Evolutionary conservation across 345 rosid species (phyloP).

Genomic region (Litchi chinensis): DNA sequence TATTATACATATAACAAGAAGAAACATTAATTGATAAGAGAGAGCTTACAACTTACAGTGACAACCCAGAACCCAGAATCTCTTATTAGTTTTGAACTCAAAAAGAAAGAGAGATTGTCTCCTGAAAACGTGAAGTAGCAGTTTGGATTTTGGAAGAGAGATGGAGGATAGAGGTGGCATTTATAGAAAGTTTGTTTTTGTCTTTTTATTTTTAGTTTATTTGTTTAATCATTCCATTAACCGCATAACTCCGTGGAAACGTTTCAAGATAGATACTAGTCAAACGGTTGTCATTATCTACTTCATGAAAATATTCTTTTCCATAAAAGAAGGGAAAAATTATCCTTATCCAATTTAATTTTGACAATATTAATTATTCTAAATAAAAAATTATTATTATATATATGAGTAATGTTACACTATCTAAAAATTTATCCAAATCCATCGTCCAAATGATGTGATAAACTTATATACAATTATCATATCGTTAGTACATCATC

Average conservation of each 20-base stretch:
- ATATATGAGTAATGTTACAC: too few species aligned
- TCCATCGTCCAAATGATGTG: too few species aligned
- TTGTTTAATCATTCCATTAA: background rate
- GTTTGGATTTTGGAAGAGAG: background rate
- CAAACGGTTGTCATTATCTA: too few species aligned
- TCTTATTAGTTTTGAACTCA: too few species aligned
- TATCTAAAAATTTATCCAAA: too few species aligned
- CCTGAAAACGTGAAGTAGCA: background rate
- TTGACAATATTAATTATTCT: too few species aligned
- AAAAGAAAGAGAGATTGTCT: background rate
- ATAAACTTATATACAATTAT: too few species aligned
- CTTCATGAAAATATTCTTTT: too few species aligned
- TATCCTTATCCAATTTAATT: too few species aligned
- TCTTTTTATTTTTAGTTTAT: background rate
- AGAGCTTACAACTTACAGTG: background rate
- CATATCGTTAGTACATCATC: too few species aligned
- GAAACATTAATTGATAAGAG: background rate
- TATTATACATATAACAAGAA: background rate
- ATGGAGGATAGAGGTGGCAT: background rate
- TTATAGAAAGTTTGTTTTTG: background rate
- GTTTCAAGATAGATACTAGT: background rate
- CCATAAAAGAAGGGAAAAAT: too few species aligned
- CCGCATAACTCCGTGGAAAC: background rate
- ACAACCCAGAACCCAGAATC: background rate
- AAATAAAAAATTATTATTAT: too few species aligned